Percentiles rank a stretch among this genome's conserved stretches.
Conservation (phyloP, 2,329 filamentous ascomycete species). For the Ceratocystis papillata region DNA sequence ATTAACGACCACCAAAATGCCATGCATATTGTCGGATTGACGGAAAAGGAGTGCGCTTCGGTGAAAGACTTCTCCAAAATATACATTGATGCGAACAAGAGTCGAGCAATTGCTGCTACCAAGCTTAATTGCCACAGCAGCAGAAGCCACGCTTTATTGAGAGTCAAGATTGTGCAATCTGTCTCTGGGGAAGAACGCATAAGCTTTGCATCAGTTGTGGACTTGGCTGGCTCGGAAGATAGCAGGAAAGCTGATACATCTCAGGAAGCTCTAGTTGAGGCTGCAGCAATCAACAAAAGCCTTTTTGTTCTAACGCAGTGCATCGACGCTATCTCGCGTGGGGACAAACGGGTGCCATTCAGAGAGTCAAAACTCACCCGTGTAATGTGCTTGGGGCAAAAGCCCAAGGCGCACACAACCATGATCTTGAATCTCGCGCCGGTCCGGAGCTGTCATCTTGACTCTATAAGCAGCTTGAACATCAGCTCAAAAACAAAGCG, state of each 20-base stretch:
- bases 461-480: slow-evolving; percentile 86
- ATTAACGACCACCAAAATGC: slow-evolving; percentile 78
- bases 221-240: slow-evolving; percentile 90
- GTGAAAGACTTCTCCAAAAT: slow-evolving; percentile 82
- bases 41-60: slow-evolving; percentile 69
- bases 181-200: slow-evolving; percentile 57
- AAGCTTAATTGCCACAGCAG: slow-evolving; percentile 90
- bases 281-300: slow-evolving; percentile 94
- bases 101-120: slow-evolving; percentile 78
- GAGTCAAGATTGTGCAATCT: slow-evolving; percentile 74
- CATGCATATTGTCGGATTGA: slow-evolving; percentile 76
- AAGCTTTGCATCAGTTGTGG: slow-evolving; percentile 85
- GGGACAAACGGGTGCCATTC: slow-evolving; percentile 73
- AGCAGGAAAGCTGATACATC: slow-evolving; percentile 90
- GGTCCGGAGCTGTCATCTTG: slow-evolving; percentile 81
- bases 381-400: slow-evolving; percentile 83
- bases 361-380: slow-evolving; percentile 95
- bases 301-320: slow-evolving; percentile 90
- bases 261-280: slow-evolving; percentile 86
- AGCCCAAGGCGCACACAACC: slow-evolving; percentile 74
- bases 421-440: slow-evolving; percentile 96
- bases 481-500: slow-evolving; percentile 93
- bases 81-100: slow-evolving; percentile 86
- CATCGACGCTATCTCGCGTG: slow-evolving; percentile 78
- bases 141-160: slow-evolving; percentile 79